These are phyloP conservation scores for Noccaea caerulescens DNA, from an alignment of 345 rosid genomes.

Conservation along the genomic window DNA sequence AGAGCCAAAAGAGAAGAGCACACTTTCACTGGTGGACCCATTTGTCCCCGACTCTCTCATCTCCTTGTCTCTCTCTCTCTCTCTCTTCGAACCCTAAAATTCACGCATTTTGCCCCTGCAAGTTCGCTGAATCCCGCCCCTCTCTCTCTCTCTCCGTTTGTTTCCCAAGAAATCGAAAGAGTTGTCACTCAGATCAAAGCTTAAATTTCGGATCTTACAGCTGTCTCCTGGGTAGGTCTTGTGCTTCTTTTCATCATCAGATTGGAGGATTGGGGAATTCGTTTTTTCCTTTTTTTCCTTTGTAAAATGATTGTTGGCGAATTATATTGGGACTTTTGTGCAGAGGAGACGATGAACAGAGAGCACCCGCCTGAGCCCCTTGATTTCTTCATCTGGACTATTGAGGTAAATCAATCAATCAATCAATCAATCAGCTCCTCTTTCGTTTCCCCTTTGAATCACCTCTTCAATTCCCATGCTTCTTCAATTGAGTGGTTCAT, in stretches of 20 bases:
- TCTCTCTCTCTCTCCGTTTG: slow-evolving; percentile 16
- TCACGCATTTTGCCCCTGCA: slow-evolving; percentile 42
- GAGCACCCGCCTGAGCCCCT: slow-evolving; percentile 90
- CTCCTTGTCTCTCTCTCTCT: slow-evolving; percentile 2
- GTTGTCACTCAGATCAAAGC: slow-evolving; percentile 32
- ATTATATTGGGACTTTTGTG: slow-evolving; percentile 36
- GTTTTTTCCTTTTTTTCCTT: background rate
- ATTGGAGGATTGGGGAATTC: slow-evolving; percentile 1
- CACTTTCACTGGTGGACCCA: slow-evolving; percentile 38
- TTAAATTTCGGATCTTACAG: slow-evolving; percentile 49
- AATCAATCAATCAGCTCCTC: background rate
- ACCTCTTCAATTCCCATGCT: slow-evolving; percentile 1
- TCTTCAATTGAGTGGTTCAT: slow-evolving; percentile 1
- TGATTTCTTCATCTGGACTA: slow-evolving; percentile 99
- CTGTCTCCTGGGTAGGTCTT: slow-evolving; percentile 46
- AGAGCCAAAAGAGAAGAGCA: background rate
- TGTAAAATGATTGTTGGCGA: slow-evolving; percentile 30
- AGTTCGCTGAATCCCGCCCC: slow-evolving; percentile 31
- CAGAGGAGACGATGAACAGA: slow-evolving; percentile 64
- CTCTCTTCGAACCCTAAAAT: slow-evolving; percentile 39
- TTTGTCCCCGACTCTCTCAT: slow-evolving; percentile 30
- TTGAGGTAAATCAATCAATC: slow-evolving; percentile 63
- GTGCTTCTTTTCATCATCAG: background rate
- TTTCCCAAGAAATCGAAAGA: slow-evolving; percentile 39
- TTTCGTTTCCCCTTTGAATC: background rate